Percentiles rank a stretch among this genome's conserved stretches.
These are phyloP conservation scores for Ceratobasidium papillatum DNA, from an alignment of 1,284 basidiomycete genomes.

Conservation along the genomic window DNA sequence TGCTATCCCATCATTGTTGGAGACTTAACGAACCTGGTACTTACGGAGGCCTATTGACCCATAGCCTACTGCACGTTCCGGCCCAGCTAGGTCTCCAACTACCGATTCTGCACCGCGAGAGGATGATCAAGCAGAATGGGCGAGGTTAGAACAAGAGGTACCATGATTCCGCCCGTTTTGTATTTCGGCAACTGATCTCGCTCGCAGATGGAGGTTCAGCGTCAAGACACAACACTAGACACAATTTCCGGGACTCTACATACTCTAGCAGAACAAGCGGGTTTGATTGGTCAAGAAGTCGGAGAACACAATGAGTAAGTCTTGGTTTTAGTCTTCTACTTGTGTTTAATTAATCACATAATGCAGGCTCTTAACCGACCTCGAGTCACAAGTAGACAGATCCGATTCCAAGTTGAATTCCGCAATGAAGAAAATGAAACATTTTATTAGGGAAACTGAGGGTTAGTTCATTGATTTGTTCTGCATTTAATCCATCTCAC, in stretches of 20 bases:
- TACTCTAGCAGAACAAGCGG: slow-evolving; percentile 86
- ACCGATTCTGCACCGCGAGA: slow-evolving; percentile 53
- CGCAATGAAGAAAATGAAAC: slow-evolving; percentile 77
- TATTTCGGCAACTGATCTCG: neutral
- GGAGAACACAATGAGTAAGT: slow-evolving; percentile 85
- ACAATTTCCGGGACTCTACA: slow-evolving; percentile 84
- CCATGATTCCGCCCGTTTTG: slow-evolving; percentile 32
- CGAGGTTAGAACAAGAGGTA: slow-evolving; percentile 83
- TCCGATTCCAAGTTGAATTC: slow-evolving; percentile 74
- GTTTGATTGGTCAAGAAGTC: slow-evolving; percentile 89
- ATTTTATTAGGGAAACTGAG: slow-evolving; percentile 85
- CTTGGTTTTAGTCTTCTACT: neutral
- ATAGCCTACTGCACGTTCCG: slow-evolving; percentile 43
- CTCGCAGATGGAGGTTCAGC: slow-evolving; percentile 76
- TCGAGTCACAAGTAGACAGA: slow-evolving; percentile 76
- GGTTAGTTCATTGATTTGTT: slow-evolving; percentile 55
- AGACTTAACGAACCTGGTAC: neutral
- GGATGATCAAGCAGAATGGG: slow-evolving; percentile 79
- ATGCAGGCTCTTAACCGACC: slow-evolving; percentile 80
- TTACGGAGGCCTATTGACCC: neutral
- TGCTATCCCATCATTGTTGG: neutral
- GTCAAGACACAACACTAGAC: slow-evolving; percentile 87
- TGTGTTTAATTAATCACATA: neutral
- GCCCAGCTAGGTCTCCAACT: slow-evolving; percentile 42
- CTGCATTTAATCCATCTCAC: neutral